Evolutionary conservation across 768 basidiomycete genomes (phyloP), one percentile per base, ranked within the genome.

Genomic region (Lentinula sp.): DNA sequence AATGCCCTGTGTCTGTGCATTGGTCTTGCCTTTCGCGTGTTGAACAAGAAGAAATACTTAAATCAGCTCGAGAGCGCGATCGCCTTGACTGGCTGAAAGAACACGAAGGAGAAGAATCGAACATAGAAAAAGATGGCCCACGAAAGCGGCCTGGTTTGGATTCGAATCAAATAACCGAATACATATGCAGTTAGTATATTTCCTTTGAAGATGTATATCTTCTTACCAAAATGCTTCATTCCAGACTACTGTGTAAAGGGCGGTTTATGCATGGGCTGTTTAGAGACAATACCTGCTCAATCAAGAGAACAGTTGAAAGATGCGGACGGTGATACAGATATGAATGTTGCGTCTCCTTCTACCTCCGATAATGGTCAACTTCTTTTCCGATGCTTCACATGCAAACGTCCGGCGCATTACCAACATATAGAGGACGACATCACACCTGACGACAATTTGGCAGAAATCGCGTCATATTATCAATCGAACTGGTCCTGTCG

Each of bases 351-450:
- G 18, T 39, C 61, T 28, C 15, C 65, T 10, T 51, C 61, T 32
- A 66, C 69, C 12, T 79, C 37, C 23, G n/a, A 32, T 10, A 39
- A 41, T 20, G 18, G 16, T 9, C 59, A 85, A 65, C 77, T 93
- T 9, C 75, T 93, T 37, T 96, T 93, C 72, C 82, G 95, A 28
- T 97, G 95, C 72, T 70, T 86, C 55, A 81, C 87, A 18, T 97
- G 95, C 79, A 91, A 88, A 67, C 85, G 93, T 50, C 77, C 87
- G 4, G 83, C 88, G 8, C 95, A 97, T 72, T 96, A 96, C 70
- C 74, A 74, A 23, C 91, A 95, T 73, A 74, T 93, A 49, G 81
- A 82, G 5, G 60, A 69, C 9, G 72, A 70, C 33, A 66, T 72
- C 37, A 68, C 72, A 43, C 73, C 67, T 13, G 70, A 74, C 48